phyloP scores from a whole-genome alignment of 345 rosid species.

The Adansonia digitata region DNA sequence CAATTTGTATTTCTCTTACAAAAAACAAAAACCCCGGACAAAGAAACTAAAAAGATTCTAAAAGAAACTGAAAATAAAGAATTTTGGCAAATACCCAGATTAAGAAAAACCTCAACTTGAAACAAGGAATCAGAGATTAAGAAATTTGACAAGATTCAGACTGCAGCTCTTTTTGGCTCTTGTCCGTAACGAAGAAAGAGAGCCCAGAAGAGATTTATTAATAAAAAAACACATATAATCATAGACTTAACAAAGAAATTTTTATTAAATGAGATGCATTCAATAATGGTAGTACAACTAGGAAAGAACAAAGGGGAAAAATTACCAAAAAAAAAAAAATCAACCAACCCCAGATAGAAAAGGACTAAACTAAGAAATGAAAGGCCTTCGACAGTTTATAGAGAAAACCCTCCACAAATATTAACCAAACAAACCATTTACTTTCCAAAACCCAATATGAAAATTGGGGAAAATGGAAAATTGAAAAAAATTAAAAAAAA shows the following conservation, averaged over 20 bases:
- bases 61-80: neutral
- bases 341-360: conserved; percentile 25
- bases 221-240: conserved; percentile 3
- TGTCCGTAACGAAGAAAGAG: neutral
- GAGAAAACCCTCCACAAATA: neutral
- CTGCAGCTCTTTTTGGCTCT: conserved; percentile 5
- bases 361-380: conserved; percentile 9
- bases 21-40: conserved; percentile 22
- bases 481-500: conserved; percentile 3
- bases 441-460: conserved; percentile 13
- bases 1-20: conserved; percentile 41
- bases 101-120: neutral
- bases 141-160: conserved; percentile 14
- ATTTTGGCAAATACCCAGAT: conserved; percentile 14
- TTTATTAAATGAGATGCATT: conserved; percentile 9
- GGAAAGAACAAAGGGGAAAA: conserved; percentile 11
- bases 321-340: conserved; percentile 8
- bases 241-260: neutral
- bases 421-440: neutral
- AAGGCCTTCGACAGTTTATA: conserved; percentile 13
- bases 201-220: conserved; percentile 8
- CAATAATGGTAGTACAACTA: conserved; percentile 29
- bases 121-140: conserved; percentile 5
- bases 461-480: neutral
- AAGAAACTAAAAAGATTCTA: conserved; percentile 3